Evolutionary conservation across 176 grass and related monocot species (phyloP).

Genomic region (Urochloa ruziziensis): DNA sequence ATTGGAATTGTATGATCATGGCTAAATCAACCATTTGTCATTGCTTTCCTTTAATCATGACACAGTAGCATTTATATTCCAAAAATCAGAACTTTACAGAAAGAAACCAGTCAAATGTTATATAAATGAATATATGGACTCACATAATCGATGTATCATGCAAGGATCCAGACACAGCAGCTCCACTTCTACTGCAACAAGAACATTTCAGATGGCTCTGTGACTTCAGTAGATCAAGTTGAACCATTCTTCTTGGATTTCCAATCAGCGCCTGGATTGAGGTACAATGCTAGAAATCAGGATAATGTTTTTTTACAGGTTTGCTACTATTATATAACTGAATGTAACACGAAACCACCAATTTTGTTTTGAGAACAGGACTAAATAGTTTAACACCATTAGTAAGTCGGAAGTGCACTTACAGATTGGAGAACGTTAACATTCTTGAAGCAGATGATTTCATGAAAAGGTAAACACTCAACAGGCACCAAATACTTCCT

Average conservation of each 20-base stretch:
- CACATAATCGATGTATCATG: conserved; percentile 93
- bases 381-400: neutral
- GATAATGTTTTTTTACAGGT: neutral
- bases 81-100: neutral
- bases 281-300: conserved; percentile 21
- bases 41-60: neutral
- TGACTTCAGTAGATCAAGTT: conserved; percentile 80
- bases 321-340: neutral
- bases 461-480: conserved; percentile 70
- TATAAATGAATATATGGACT: conserved; percentile 21
- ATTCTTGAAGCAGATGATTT: conserved; percentile 93
- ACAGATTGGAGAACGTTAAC: conserved; percentile 72
- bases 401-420: conserved; percentile 35
- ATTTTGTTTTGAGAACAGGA: neutral
- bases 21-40: neutral
- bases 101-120: neutral
- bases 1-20: neutral
- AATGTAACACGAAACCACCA: neutral
- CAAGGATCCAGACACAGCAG: conserved; percentile 52
- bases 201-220: conserved; percentile 58
- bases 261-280: conserved; percentile 74
- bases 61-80: neutral
- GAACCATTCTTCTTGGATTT: conserved; percentile 79
- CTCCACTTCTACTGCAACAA: conserved; percentile 59
- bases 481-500: conserved; percentile 78